These are phyloP conservation scores for Kondoa subrosea DNA, from an alignment of 768 basidiomycete species.

Conservation along the genomic window DNA sequence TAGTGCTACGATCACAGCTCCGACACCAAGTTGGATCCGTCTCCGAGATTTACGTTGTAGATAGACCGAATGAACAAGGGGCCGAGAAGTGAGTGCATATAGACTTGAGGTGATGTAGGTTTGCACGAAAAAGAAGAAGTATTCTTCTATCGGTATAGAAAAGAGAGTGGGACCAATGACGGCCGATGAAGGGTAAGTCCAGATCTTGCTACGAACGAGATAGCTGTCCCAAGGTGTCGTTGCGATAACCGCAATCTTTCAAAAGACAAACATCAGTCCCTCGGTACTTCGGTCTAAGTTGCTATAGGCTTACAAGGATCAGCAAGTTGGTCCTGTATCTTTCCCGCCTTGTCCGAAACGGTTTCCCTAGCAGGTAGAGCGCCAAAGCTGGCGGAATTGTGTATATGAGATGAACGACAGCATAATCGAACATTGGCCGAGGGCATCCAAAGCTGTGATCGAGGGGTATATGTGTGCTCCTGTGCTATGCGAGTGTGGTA, in stretches of 20 bases:
- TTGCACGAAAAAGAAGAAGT: conserved; percentile 27
- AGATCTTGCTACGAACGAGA: conserved; percentile 22
- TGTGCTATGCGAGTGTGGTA: neutral
- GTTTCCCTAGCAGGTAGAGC: neutral
- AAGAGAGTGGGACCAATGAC: conserved; percentile 21
- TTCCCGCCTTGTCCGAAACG: neutral
- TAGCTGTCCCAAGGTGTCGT: conserved; percentile 26
- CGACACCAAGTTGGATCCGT: conserved; percentile 1
- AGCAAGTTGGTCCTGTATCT: neutral
- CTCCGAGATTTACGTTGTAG: conserved; percentile 13
- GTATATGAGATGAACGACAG: neutral
- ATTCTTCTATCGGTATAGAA: conserved; percentile 22
- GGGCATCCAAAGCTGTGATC: neutral
- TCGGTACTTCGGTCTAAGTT: neutral
- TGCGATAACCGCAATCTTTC: conserved; percentile 4
- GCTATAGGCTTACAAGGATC: neutral
- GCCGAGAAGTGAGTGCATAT: conserved; percentile 22
- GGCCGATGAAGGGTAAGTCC: conserved; percentile 23
- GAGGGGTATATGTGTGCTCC: neutral
- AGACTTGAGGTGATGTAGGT: conserved; percentile 24
- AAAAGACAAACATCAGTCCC: neutral
- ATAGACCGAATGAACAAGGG: conserved; percentile 19
- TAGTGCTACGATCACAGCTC: conserved; percentile 6
- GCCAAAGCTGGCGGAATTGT: neutral
- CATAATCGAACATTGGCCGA: neutral